A percentile compares a stretch with the other conserved stretches of the same genome.
phyloP scores from a whole-genome alignment of 2,329 filamentous ascomycete genomes.

The Magnaporthiopsis rhizophila region DNA sequence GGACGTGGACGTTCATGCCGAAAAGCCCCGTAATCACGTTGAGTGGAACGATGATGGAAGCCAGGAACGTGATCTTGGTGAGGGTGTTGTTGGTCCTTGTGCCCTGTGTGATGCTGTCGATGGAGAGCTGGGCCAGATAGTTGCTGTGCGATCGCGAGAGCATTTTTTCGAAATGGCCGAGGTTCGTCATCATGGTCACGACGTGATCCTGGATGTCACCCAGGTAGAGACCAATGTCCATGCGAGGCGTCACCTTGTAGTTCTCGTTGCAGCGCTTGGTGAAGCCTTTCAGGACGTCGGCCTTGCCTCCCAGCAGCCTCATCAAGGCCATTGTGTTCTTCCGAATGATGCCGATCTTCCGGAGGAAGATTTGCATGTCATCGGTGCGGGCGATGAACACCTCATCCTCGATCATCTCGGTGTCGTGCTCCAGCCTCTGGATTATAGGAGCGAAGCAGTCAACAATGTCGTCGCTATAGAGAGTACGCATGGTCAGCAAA shows the following conservation, averaged over 20 bases:
- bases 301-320: slow-evolving; percentile 89
- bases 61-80: slow-evolving; percentile 90
- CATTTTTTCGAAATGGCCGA: slow-evolving; percentile 97
- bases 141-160: slow-evolving; percentile 89
- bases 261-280: slow-evolving; percentile 98
- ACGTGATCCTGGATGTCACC: slow-evolving; percentile 99
- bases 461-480: slow-evolving; percentile 82
- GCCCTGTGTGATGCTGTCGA: slow-evolving; percentile 83
- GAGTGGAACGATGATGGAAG: slow-evolving; percentile 90
- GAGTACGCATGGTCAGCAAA: slow-evolving; percentile 16
- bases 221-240: slow-evolving; percentile 93
- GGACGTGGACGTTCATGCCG: slow-evolving; percentile 79
- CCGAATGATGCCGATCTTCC: slow-evolving; percentile 79
- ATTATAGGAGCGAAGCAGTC: slow-evolving; percentile 92
- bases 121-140: slow-evolving; percentile 88
- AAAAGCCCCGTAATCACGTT: slow-evolving; percentile 85
- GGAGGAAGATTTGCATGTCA: slow-evolving; percentile 80
- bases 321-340: slow-evolving; percentile 94
- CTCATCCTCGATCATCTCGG: slow-evolving; percentile 88
- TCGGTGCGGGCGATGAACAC: slow-evolving; percentile 88
- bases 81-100: slow-evolving; percentile 83
- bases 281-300: slow-evolving; percentile 96
- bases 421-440: slow-evolving; percentile 75
- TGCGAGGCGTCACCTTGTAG: slow-evolving; percentile 88
- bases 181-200: slow-evolving; percentile 96